Evolutionary conservation across 129 eudicot genomes (phyloP).

Genomic region (Glebionis coronaria): DNA sequence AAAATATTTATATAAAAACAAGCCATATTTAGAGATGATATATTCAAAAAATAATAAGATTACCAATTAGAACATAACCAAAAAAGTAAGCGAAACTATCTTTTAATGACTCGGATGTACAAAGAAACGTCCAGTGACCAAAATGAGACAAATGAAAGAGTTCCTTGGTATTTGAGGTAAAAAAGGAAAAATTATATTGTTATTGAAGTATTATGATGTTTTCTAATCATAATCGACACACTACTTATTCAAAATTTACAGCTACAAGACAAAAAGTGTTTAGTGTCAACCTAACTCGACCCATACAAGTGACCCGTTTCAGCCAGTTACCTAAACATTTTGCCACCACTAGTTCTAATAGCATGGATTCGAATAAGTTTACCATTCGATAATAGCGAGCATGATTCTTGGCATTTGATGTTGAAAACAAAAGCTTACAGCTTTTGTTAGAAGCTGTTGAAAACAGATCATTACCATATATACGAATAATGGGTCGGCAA

Average conservation of each 20-base stretch:
- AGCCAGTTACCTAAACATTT: slow-evolving; percentile 10
- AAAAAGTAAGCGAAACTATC: too few relatives aligned
- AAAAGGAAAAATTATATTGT: too few relatives aligned
- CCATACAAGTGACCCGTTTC: background rate
- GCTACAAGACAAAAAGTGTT: background rate
- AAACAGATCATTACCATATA: slow-evolving; percentile 81
- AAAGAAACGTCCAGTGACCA: too few relatives aligned
- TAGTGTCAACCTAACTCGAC: background rate
- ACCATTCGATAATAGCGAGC: slow-evolving; percentile 61
- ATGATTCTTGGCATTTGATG: slow-evolving; percentile 46
- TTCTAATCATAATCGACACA: background rate
- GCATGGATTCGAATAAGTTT: slow-evolving; percentile 15
- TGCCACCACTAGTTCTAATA: slow-evolving; percentile 18
- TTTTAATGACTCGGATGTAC: too few relatives aligned
- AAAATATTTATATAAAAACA: too few relatives aligned
- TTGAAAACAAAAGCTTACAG: slow-evolving; percentile 70
- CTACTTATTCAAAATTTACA: background rate
- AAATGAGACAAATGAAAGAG: too few relatives aligned
- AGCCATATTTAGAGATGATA: too few relatives aligned
- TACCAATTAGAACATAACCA: too few relatives aligned
- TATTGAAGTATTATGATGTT: too few relatives aligned
- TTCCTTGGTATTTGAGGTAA: background rate
- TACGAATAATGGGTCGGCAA: slow-evolving; percentile 77
- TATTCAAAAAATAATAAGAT: too few relatives aligned
- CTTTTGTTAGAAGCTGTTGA: slow-evolving; percentile 45